Percentiles rank a stretch among this genome's conserved stretches.
Evolutionary conservation across 495 filamentous ascomycete genomes (phyloP).

Genomic region (Penicillium alfredii): DNA sequence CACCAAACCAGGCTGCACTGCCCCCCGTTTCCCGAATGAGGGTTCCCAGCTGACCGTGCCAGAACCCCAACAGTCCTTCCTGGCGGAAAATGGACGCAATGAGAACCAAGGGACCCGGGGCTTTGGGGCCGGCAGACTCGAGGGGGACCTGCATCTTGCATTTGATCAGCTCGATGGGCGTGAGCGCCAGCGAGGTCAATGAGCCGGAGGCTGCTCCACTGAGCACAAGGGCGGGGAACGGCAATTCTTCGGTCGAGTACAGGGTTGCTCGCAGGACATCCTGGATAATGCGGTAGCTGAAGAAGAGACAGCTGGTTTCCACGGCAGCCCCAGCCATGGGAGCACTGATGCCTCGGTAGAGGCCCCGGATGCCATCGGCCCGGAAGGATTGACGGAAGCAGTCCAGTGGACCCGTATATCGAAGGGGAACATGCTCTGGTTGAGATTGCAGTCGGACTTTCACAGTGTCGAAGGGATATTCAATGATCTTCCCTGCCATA

Average conservation of each 20-base stretch:
- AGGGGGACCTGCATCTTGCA: slow-evolving; percentile 90
- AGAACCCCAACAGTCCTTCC: slow-evolving; percentile 80
- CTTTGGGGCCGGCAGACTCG: slow-evolving; percentile 31
- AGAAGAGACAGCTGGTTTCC: slow-evolving; percentile 91
- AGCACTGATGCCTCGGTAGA: slow-evolving; percentile 92
- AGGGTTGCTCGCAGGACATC: slow-evolving; percentile 55
- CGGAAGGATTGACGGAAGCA: slow-evolving; percentile 83
- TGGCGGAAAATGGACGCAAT: slow-evolving; percentile 73
- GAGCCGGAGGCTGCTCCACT: slow-evolving; percentile 84
- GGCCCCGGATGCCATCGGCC: slow-evolving; percentile 61
- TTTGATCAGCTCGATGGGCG: slow-evolving; percentile 95
- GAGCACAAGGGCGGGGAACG: slow-evolving; percentile 63
- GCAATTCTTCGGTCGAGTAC: slow-evolving; percentile 51
- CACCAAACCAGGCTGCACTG: slow-evolving; percentile 90
- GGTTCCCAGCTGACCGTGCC: slow-evolving; percentile 90
- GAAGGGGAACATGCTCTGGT: slow-evolving; percentile 72
- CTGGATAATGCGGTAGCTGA: slow-evolving; percentile 71
- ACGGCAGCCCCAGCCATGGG: slow-evolving; percentile 87
- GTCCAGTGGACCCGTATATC: slow-evolving; percentile 82
- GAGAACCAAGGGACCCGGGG: slow-evolving; percentile 50
- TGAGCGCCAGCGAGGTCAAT: slow-evolving; percentile 83
- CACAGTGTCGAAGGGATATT: slow-evolving; percentile 98
- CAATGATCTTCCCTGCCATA: slow-evolving; percentile 88
- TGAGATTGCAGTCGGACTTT: slow-evolving; percentile 75
- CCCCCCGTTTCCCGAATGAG: slow-evolving; percentile 92